Evolutionary conservation across 805 yeast genomes (phyloP).

Genomic region (Lachancea thermotolerans): DNA sequence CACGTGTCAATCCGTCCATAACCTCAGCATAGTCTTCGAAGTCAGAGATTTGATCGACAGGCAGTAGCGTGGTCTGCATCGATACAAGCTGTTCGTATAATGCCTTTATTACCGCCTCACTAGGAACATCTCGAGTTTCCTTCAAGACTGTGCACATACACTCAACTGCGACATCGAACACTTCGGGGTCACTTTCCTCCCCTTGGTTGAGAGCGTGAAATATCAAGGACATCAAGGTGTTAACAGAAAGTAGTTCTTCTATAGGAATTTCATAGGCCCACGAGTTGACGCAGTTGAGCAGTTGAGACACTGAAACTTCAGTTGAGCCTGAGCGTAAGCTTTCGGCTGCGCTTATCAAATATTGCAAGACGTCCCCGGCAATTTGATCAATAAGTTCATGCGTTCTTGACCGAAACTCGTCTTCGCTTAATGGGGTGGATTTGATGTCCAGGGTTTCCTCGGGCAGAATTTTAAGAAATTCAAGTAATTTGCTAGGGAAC

Average conservation of each 20-base stretch:
- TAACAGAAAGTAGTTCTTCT: slow-evolving; percentile 53
- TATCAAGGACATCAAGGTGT: slow-evolving; percentile 60
- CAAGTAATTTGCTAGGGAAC: slow-evolving; percentile 48
- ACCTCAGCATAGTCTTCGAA: slow-evolving; percentile 53
- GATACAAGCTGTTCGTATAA: slow-evolving; percentile 63
- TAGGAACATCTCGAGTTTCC: slow-evolving; percentile 75
- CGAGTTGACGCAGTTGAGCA: slow-evolving; percentile 72
- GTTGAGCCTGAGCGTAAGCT: slow-evolving; percentile 12
- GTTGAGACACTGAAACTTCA: slow-evolving; percentile 27
- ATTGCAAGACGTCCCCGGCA: slow-evolving; percentile 58
- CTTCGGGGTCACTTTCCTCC: slow-evolving; percentile 31
- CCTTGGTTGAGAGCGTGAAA: slow-evolving; percentile 54
- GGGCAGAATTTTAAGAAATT: slow-evolving; percentile 80
- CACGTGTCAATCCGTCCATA: slow-evolving; percentile 61
- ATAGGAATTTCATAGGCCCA: slow-evolving; percentile 89
- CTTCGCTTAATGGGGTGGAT: slow-evolving; percentile 72
- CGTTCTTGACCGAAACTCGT: slow-evolving; percentile 64
- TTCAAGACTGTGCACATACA: slow-evolving; percentile 74
- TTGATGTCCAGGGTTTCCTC: slow-evolving; percentile 81
- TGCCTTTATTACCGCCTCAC: slow-evolving; percentile 53
- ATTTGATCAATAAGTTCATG: slow-evolving; percentile 56
- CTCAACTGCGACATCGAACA: slow-evolving; percentile 81
- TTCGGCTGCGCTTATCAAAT: slow-evolving; percentile 45
- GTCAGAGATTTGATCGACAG: slow-evolving; percentile 14
- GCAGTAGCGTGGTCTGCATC: slow-evolving; percentile 45